Conservation (phyloP, 305 asterid genomes). For the Salvia sclarea region DNA sequence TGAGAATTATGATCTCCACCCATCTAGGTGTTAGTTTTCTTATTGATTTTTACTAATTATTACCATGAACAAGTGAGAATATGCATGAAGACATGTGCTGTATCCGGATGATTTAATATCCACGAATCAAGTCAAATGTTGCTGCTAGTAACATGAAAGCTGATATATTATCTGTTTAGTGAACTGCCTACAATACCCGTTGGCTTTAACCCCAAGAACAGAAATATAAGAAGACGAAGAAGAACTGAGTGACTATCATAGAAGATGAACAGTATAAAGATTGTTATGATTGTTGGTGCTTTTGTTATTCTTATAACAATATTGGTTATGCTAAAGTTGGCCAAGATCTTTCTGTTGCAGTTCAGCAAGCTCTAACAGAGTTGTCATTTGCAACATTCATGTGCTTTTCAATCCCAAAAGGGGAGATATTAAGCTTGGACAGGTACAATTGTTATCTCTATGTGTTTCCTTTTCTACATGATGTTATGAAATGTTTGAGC, state of each 20-base stretch:
- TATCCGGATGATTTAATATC: constrained; percentile 4
- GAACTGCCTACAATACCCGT: not conserved
- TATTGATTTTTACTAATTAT: not conserved
- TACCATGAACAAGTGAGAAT: constrained; percentile 2
- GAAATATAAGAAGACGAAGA: not conserved
- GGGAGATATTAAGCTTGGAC: constrained; percentile 98
- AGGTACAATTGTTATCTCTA: constrained; percentile 51
- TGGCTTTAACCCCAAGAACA: not conserved
- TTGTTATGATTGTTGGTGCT: constrained; percentile 10
- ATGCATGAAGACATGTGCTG: constrained; percentile 13
- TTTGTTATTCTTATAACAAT: not conserved
- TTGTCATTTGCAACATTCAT: constrained; percentile 91
- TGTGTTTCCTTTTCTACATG: constrained; percentile 12
- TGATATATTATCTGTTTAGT: not conserved
- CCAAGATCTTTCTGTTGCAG: constrained; percentile 45
- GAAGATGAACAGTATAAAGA: constrained; percentile 2
- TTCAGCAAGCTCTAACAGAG: constrained; percentile 51
- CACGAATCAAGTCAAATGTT: not conserved
- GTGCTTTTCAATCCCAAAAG: constrained; percentile 98
- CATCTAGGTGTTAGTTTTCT: not conserved
- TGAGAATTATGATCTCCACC: not conserved
- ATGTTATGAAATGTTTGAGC: not conserved
- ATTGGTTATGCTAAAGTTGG: constrained; percentile 29
- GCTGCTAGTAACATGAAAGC: constrained; percentile 14
- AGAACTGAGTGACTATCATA: constrained; percentile 5